Base-by-base conservation (phyloP, 2,329 filamentous ascomycete species). In the Elsinoe ampelina region DNA sequence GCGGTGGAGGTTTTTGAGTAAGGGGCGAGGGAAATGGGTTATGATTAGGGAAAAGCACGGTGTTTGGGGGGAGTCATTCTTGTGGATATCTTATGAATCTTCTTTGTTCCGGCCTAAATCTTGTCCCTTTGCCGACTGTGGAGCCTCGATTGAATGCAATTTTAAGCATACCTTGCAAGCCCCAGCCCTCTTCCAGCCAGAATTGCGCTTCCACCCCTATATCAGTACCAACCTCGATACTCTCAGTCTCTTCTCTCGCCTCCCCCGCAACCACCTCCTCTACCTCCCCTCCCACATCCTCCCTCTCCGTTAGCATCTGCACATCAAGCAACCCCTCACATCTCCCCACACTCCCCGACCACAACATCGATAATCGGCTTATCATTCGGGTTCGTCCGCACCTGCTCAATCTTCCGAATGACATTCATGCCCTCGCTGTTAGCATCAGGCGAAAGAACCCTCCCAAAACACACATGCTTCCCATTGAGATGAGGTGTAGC, bases 391-490 rank as follows among this genome's bases (percentile, higher is more conserved):
- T 85, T 88, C 8, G 88, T 93, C 71, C 92, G 86, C 32, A 89
- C 93, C 60, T 87, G 85, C 77, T 97, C 92, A 73, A 98, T 86
- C 82, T 95, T 97, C 63, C 78, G 80, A 42, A 97, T 87, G 5
- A 96, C 83, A 59, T 96, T 89, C 81, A 96, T 86, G 36, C 92
- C 91, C 39, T 91, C 87, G 17, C 22, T 45, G 15, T 56, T 56
- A 6, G 19, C 34, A 26, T 56, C 54, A 15, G 39, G 17, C 5
- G 54, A 42, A 43, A 89, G 77, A 1, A 97, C 92, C 69, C 87
- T 85, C 52, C 93, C 93, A 65, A 97, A 97, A 15, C 97, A 91
- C 57, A 95, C 90, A 70, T 98, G 93, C 74, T 97, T 97, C 67
- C 81, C 82, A 72, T 97, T 87, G 22, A 98, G 76, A 68, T 95